phyloP scores from a whole-genome alignment of 257 asterid genomes.

The Anisodus acutangulus region DNA sequence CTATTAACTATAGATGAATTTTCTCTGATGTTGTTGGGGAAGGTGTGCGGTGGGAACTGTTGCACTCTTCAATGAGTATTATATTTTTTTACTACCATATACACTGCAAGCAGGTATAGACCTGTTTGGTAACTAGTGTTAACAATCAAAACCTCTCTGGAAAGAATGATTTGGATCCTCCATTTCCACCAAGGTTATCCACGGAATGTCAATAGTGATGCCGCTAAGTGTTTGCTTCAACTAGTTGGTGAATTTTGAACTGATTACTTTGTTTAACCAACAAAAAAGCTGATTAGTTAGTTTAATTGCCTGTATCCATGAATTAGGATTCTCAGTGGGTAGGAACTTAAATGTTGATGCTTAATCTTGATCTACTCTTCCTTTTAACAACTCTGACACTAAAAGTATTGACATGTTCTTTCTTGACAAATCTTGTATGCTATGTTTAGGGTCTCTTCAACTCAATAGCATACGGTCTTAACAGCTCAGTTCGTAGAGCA shows the following conservation, averaged over 20 bases:
- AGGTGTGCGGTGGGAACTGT: background rate
- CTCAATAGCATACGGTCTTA: slow-evolving; percentile 94
- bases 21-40: background rate
- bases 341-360: slow-evolving; percentile 8
- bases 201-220: background rate
- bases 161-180: slow-evolving; percentile 7
- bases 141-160: slow-evolving; percentile 8
- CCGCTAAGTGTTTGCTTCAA: background rate
- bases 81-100: background rate
- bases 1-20: background rate
- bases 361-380: background rate
- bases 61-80: background rate
- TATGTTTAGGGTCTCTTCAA: slow-evolving; percentile 84
- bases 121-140: background rate
- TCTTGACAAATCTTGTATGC: slow-evolving; percentile 1
- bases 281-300: background rate
- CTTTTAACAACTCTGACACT: slow-evolving; percentile 1
- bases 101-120: background rate
- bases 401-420: background rate
- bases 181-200: background rate
- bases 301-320: background rate
- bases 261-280: background rate
- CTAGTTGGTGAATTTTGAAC: slow-evolving; percentile 3
- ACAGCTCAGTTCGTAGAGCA: slow-evolving; percentile 91
- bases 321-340: slow-evolving; percentile 5